These are phyloP conservation scores for Heritiera fomes DNA, from an alignment of 345 rosid species.

Conservation along the genomic window DNA sequence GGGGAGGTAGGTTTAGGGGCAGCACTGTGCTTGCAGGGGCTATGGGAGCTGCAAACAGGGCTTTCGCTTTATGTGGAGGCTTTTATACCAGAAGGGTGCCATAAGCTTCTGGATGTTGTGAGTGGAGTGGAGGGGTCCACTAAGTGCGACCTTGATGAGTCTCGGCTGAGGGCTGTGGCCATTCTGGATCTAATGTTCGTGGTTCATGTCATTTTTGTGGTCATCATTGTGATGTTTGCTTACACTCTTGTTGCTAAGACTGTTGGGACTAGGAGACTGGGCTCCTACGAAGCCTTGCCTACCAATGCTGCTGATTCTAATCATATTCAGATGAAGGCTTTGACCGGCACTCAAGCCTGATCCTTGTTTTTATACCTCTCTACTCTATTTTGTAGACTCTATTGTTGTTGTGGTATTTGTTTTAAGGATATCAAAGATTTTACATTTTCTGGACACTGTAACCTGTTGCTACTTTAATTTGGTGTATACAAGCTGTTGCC, in stretches of 20 bases:
- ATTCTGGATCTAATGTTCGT: slow-evolving; percentile 77
- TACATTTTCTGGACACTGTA: neutral
- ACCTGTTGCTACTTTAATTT: neutral
- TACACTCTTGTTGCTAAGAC: slow-evolving; percentile 58
- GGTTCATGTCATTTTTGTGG: slow-evolving; percentile 65
- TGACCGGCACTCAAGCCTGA: slow-evolving; percentile 67
- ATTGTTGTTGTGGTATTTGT: neutral
- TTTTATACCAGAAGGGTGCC: slow-evolving; percentile 90
- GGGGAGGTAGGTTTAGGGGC: slow-evolving; percentile 77
- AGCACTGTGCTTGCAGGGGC: slow-evolving; percentile 74
- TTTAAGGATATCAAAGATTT: no score
- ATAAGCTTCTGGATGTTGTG: slow-evolving; percentile 67
- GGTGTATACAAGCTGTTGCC: slow-evolving; percentile 7
- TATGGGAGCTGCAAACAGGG: slow-evolving; percentile 89
- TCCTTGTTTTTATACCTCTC: neutral
- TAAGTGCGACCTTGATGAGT: slow-evolving; percentile 74
- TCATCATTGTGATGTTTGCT: slow-evolving; percentile 49
- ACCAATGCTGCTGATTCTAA: slow-evolving; percentile 41
- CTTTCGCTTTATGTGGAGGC: slow-evolving; percentile 82
- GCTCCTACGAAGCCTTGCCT: slow-evolving; percentile 81
- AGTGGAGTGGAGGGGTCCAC: slow-evolving; percentile 86
- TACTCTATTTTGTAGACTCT: neutral
- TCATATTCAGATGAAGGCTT: slow-evolving; percentile 65
- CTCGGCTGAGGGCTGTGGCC: slow-evolving; percentile 76
- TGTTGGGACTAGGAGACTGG: slow-evolving; percentile 55